phyloP scores from a whole-genome alignment of 208 protist species.

The Trypanosoma vivax region DNA sequence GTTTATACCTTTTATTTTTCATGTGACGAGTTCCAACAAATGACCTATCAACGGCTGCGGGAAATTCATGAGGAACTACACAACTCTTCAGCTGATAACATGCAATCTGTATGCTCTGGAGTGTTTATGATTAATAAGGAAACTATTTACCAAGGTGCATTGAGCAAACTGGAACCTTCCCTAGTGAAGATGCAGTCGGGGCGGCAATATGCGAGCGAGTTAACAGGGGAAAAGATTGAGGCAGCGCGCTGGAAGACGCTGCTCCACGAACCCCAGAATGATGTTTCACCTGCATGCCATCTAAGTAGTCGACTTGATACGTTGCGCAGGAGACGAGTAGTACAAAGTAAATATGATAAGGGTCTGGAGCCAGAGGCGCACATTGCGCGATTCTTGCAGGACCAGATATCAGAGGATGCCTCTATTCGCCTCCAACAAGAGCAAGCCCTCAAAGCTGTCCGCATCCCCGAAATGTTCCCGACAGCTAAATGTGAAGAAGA shows the following conservation, averaged over 20 bases:
- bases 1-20: constrained; percentile 13
- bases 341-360: constrained; percentile 7
- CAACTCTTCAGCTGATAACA: background rate
- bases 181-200: background rate
- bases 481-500: no score
- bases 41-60: constrained; percentile 4
- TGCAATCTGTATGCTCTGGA: constrained; percentile 5
- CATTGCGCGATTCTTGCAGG: constrained; percentile 12
- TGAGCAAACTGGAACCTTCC: constrained; percentile 3
- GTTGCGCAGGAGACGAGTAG: constrained; percentile 3
- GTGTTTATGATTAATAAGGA: constrained; percentile 8
- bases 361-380: constrained; percentile 13
- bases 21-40: background rate
- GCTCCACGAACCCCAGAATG: background rate
- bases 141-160: constrained; percentile 1
- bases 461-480: background rate
- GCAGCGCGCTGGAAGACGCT: background rate
- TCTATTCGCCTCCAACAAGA: background rate
- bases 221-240: background rate
- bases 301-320: background rate
- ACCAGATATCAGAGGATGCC: constrained; percentile 3
- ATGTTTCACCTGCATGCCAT: background rate
- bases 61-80: background rate
- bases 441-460: background rate
- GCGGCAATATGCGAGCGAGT: background rate